These are phyloP conservation scores for Globisporangium acanthophoron DNA, from an alignment of 352 stramenopile species.

Conservation along the genomic window DNA sequence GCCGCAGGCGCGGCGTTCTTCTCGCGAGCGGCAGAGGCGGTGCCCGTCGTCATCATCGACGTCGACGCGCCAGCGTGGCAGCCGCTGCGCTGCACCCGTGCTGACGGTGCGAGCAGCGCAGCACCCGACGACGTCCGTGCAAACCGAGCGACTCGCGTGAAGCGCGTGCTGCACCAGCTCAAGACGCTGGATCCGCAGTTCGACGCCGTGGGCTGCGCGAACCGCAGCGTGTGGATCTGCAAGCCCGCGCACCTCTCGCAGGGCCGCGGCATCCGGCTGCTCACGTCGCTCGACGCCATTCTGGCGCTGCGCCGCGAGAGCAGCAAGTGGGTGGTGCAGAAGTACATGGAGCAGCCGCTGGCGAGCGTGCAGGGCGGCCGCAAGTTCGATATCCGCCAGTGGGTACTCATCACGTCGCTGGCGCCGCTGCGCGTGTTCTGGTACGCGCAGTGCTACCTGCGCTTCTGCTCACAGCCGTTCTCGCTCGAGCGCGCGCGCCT, in stretches of 20 bases:
- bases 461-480: slow-evolving; percentile 65
- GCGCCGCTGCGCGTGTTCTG: slow-evolving; percentile 54
- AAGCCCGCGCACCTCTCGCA: slow-evolving; percentile 76
- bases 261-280: slow-evolving; percentile 58
- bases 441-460: slow-evolving; percentile 68
- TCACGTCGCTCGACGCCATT: slow-evolving; percentile 31
- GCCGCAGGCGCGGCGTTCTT: slow-evolving; percentile 7
- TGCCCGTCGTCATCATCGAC: not conserved
- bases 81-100: not conserved
- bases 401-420: slow-evolving; percentile 69
- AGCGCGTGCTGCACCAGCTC: slow-evolving; percentile 19
- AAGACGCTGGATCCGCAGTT: slow-evolving; percentile 37
- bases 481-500: slow-evolving; percentile 22
- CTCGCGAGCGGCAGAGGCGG: not conserved
- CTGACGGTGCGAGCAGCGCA: no score
- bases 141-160: not conserved
- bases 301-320: slow-evolving; percentile 9
- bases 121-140: no score
- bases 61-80: slow-evolving; percentile 2
- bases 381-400: slow-evolving; percentile 88
- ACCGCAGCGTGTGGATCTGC: slow-evolving; percentile 69
- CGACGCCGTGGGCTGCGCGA: slow-evolving; percentile 16
- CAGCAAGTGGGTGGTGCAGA: slow-evolving; percentile 67
- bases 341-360: slow-evolving; percentile 82
- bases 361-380: slow-evolving; percentile 30